phyloP scores from a whole-genome alignment of 768 basidiomycete genomes.

The Agaricus blazei region DNA sequence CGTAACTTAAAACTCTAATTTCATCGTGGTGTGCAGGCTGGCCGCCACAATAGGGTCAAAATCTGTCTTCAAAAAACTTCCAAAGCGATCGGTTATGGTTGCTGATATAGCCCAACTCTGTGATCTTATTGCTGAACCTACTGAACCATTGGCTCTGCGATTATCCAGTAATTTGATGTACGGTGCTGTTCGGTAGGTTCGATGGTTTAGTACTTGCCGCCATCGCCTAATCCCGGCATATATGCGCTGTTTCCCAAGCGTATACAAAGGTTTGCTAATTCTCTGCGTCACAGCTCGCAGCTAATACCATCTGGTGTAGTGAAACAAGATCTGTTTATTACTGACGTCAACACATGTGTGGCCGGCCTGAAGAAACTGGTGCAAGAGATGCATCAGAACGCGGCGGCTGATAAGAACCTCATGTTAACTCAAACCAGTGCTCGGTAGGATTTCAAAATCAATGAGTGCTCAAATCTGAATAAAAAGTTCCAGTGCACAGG shows the following conservation, averaged over 20 bases:
- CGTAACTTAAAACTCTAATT: neutral
- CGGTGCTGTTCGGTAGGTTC: conserved; percentile 73
- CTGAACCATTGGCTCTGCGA: conserved; percentile 81
- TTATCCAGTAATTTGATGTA: conserved; percentile 88
- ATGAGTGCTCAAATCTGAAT: neutral
- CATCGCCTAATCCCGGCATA: neutral
- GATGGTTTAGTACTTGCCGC: neutral
- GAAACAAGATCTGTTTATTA: conserved; percentile 78
- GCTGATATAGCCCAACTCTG: conserved; percentile 83
- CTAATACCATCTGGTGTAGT: conserved; percentile 33
- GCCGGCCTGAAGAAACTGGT: conserved; percentile 74
- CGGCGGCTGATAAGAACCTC: conserved; percentile 45
- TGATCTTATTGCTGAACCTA: conserved; percentile 73
- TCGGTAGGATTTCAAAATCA: conserved; percentile 36
- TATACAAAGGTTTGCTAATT: conserved; percentile 36
- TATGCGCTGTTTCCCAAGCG: conserved; percentile 15
- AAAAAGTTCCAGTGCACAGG: conserved; percentile 32
- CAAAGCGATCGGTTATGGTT: conserved; percentile 76
- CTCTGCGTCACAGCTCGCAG: neutral
- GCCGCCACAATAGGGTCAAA: conserved; percentile 87
- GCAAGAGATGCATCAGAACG: conserved; percentile 50
- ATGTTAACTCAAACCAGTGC: conserved; percentile 69
- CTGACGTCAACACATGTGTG: conserved; percentile 77
- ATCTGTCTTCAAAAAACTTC: conserved; percentile 80
- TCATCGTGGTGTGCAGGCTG: conserved; percentile 48